phyloP scores from a whole-genome alignment of 306 rosid species.

The Cicer cuneatum region DNA sequence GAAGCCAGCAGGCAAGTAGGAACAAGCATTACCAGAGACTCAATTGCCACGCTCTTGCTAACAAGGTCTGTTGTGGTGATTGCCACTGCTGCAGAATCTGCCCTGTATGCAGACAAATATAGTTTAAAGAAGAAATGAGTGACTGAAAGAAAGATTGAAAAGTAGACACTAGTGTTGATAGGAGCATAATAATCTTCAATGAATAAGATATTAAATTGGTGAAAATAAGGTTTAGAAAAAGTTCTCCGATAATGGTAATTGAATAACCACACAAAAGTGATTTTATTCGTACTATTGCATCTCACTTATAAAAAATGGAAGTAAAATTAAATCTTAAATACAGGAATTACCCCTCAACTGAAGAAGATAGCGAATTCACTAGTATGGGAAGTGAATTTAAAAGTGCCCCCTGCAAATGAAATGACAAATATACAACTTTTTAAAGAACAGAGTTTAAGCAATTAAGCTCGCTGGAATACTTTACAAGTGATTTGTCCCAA shows the following conservation, averaged over 20 bases:
- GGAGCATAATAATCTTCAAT: slow-evolving; percentile 8
- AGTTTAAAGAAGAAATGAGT: slow-evolving; percentile 42
- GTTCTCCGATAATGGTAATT: neutral
- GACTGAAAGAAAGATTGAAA: slow-evolving; percentile 18
- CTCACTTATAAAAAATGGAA: slow-evolving; percentile 10
- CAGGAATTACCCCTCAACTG: slow-evolving; percentile 68
- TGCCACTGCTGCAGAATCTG: slow-evolving; percentile 93
- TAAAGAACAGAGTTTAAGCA: slow-evolving; percentile 25
- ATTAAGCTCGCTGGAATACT: slow-evolving; percentile 18
- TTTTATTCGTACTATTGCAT: slow-evolving; percentile 31
- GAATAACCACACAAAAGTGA: neutral
- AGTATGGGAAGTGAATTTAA: slow-evolving; percentile 75
- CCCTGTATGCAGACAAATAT: slow-evolving; percentile 66
- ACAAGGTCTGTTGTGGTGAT: slow-evolving; percentile 96
- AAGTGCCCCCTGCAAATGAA: slow-evolving; percentile 73
- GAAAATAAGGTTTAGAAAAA: neutral
- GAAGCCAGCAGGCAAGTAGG: slow-evolving; percentile 30
- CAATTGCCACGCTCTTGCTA: slow-evolving; percentile 93
- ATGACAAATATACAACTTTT: slow-evolving; percentile 29
- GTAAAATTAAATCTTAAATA: slow-evolving; percentile 5
- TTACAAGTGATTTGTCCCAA: slow-evolving; percentile 38
- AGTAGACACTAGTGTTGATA: slow-evolving; percentile 6
- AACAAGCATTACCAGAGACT: slow-evolving; percentile 64
- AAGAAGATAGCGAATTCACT: slow-evolving; percentile 68
- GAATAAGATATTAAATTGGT: slow-evolving; percentile 24